Base-by-base conservation (phyloP, 768 basidiomycete species). In the Mrakia frigida region DNA sequence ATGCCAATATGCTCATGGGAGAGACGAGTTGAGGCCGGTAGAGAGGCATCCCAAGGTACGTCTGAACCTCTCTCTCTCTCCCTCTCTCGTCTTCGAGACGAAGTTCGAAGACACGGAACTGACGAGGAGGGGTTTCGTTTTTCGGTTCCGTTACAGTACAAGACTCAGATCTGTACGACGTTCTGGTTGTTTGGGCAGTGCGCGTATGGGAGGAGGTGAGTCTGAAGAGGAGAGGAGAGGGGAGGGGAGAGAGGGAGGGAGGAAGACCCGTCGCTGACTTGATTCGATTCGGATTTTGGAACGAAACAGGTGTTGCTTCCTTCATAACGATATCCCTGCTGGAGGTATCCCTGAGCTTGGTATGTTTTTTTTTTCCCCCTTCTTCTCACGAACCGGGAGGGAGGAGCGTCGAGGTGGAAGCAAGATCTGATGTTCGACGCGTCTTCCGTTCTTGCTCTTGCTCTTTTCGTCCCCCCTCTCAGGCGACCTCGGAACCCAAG, bases 271-370 rank as follows among this genome's bases (percentile, higher is more conserved):
- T 50, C 46, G 46, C 46, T 50, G 46, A 50, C 46, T 43, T 6
- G 46, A 14, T n/a, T n/a, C n/a, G n/a, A n/a, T n/a, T n/a, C 14
- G 18, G 46, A 4, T 1, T 50, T 50, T 9, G 2, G 46, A 46
- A 18, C 46, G 46, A 21, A n/a, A 1, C 18, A 50, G 76, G 56
- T 77, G 77, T 69, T 78, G 77, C 60, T 78, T 78, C 73, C 72
- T 78, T n/a, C 77, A 78, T 53, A 63, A 78, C 73, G 77, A 78
- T 41, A 74, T 78, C 37, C 77, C 77, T 3, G 33, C 43, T 28
- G 77, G 77, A 13, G 77, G 77, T 1, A 74, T 78, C 21, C 77
- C 77, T 6, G 77, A 78, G 60, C 73, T 78, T 33, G 77, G 74
- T 74, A 10, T 53, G 74, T 53, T 0, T 21, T 52, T 18, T 46